These are phyloP conservation scores for Nitzschia sp. DNA, from an alignment of 108 stramenopile genomes.

Conservation along the genomic window DNA sequence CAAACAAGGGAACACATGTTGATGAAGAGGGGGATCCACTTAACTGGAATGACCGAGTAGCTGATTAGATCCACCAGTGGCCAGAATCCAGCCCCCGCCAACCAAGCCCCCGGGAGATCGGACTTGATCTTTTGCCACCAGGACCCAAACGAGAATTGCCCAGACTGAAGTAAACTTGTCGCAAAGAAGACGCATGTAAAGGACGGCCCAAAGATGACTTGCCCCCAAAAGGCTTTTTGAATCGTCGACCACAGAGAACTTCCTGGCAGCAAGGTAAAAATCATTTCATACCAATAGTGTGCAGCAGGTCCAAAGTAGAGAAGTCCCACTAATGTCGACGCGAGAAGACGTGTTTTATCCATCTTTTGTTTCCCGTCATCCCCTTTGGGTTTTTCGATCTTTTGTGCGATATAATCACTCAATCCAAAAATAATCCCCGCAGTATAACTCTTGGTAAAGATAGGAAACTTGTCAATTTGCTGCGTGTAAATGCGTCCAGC, in stretches of 20 bases:
- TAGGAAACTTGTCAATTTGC: slow-evolving; percentile 38
- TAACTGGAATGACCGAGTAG: slow-evolving; percentile 65
- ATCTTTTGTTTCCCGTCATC: slow-evolving; percentile 4
- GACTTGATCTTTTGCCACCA: slow-evolving; percentile 67
- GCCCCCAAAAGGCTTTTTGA: slow-evolving; percentile 81
- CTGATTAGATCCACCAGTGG: slow-evolving; percentile 85
- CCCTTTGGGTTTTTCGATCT: slow-evolving; percentile 62
- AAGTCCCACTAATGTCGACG: slow-evolving; percentile 65
- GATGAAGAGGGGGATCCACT: slow-evolving; percentile 82
- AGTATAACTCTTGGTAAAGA: slow-evolving; percentile 80
- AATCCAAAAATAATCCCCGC: slow-evolving; percentile 74
- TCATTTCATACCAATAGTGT: slow-evolving; percentile 78
- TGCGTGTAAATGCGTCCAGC: not conserved
- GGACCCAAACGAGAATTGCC: slow-evolving; percentile 50
- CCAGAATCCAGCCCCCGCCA: slow-evolving; percentile 82
- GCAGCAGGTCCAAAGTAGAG: slow-evolving; percentile 88
- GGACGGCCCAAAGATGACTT: slow-evolving; percentile 83
- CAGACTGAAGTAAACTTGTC: slow-evolving; percentile 53
- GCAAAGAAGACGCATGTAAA: slow-evolving; percentile 89
- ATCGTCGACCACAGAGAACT: slow-evolving; percentile 67
- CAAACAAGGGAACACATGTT: slow-evolving; percentile 82
- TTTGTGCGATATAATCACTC: slow-evolving; percentile 75
- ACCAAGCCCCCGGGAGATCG: slow-evolving; percentile 82
- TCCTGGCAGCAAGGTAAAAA: slow-evolving; percentile 62
- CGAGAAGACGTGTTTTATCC: slow-evolving; percentile 42